Base-by-base conservation (phyloP, 805 yeast species). In the Ogataea kodamae region DNA sequence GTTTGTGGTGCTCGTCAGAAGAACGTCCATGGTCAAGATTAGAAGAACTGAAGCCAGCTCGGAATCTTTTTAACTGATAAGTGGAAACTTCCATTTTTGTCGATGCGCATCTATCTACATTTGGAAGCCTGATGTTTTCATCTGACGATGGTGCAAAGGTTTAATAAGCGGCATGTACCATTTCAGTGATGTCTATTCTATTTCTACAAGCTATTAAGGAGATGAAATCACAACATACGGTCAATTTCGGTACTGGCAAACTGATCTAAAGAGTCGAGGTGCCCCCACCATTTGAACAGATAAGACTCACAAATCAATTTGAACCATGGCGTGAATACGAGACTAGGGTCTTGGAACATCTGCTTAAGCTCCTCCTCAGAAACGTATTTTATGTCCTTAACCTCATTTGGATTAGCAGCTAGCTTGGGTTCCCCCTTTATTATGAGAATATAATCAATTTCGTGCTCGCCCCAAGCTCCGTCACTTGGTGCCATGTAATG, bases 241-340 rank as follows among this genome's bases (percentile, higher is more conserved):
- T 72, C 76, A 35, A 74, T 64, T 22, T 48, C 52, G n/a, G 63
- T 59, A 43, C 66, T 72, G 39, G 61, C 59, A 46, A 72, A 76
- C 27, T 64, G 55, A 5, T 71, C 70, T 43, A 85, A 66, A 42
- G 71, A 64, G 54, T 75, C 78, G 43, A 89, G 66, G 40, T 76
- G 69, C 17, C 70, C 75, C 99, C 99, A 92, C 99, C 99, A 92
- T 43, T 83, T 69, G 65, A 84, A 92, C 54, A 92, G 67, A 54
- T 85, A 86, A 28, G 84, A 76, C 56, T 92, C 89, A 59, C 98
- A 92, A 48, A 92, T 92, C 46, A 92, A 74, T 62, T 86, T 87
- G 68, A 92, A 92, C 99, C 99, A 92, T 5, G 99, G 99, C 5
- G 99, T 92, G 64, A 92, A 92, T 8, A 75, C 68, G 42, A 83